Base-by-base conservation (phyloP, 352 stramenopile species). In the Sclerospora graminicola region DNA sequence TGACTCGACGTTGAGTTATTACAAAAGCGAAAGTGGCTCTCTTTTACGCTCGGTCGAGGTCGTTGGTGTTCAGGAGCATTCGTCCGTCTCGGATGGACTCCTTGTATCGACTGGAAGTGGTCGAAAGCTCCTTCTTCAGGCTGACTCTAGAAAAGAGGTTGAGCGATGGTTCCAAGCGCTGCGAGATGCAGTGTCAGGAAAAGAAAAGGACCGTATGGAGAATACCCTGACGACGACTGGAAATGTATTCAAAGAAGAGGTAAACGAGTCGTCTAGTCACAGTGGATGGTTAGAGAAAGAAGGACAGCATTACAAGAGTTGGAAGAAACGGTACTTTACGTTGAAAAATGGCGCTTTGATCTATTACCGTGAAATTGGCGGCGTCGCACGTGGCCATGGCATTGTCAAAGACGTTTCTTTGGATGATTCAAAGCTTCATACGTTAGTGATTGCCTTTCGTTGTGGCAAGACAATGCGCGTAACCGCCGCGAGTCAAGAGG, bases 261-360 rank as follows among this genome's bases (percentile, higher is more conserved):
- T 31, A 41, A 34, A 45, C 6, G 53, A 72, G 14, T 47, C 54
- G 8, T 31, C 44, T 20, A 48, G 48, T 9, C 57, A 75, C 42
- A 85, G 66, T 48, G 78, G 78, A 0, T 89, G 75, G 74, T 58
- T 89, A 14, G 65, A 84, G 49, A 87, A 86, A 41, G 78, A 89
- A 61, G 75, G 78, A 0, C 67, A 76, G 23, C 60, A 56, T 1
- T 82, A 86, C 50, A 86, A 82, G 66, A 87, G 66, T 5, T 89
- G 78, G 78, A 89, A 86, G 50, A 53, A 48, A 13, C 65, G 75
- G 2, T 89, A 78, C 43, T 89, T 89, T 29, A 83, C 72, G 8
- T 51, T 84, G 41, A 78, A 81, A 37, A 26, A 80, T 14, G 68
- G 67, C 6, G 67, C 69, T 13, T 53, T 89, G 35, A 82, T 86